A percentile compares a stretch with the other conserved stretches of the same genome.
Conservation (phyloP, 2,329 filamentous ascomycete genomes). For the Herpotrichia juniperi region DNA sequence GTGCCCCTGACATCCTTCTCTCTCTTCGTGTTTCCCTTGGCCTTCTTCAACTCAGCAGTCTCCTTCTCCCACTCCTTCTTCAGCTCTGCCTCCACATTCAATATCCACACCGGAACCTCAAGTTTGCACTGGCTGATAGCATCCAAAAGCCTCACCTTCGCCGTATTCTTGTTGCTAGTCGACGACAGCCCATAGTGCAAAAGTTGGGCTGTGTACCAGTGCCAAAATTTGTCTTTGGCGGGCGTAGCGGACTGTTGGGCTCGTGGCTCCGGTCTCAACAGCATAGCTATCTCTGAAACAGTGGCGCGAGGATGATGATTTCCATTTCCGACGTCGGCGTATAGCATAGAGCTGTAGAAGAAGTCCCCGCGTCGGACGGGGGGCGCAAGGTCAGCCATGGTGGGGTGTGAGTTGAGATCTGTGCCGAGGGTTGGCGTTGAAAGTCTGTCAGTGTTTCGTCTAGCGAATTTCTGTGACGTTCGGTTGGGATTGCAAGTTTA, state of each 20-base stretch:
- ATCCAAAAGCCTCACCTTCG: constrained; percentile 64
- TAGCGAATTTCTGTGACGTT: too few relatives aligned
- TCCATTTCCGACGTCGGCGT: constrained; percentile 36
- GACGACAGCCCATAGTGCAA: constrained; percentile 65
- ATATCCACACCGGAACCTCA: constrained; percentile 56
- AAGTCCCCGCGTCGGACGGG: constrained; percentile 34
- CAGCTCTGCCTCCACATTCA: constrained; percentile 59
- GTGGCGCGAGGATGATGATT: constrained; percentile 39
- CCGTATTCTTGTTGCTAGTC: constrained; percentile 64
- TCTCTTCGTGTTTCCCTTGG: constrained; percentile 2
- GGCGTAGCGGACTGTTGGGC: background rate
- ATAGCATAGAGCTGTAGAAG: constrained; percentile 35
- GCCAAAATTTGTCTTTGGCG: constrained; percentile 58
- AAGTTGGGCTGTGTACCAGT: constrained; percentile 69
- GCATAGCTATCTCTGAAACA: constrained; percentile 32
- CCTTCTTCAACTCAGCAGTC: constrained; percentile 55
- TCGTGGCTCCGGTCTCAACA: constrained; percentile 33
- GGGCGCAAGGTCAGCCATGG: constrained; percentile 27
- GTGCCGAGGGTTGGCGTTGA: background rate
- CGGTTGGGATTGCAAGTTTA: too few relatives aligned
- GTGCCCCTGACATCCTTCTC: background rate
- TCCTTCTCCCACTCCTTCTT: constrained; percentile 64
- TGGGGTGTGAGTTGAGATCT: background rate
- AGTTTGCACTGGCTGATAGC: constrained; percentile 58
- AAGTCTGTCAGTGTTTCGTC: too few relatives aligned